Base-by-base conservation (phyloP, 75 land plant species). In the Selaginella moellendorffii region DNA sequence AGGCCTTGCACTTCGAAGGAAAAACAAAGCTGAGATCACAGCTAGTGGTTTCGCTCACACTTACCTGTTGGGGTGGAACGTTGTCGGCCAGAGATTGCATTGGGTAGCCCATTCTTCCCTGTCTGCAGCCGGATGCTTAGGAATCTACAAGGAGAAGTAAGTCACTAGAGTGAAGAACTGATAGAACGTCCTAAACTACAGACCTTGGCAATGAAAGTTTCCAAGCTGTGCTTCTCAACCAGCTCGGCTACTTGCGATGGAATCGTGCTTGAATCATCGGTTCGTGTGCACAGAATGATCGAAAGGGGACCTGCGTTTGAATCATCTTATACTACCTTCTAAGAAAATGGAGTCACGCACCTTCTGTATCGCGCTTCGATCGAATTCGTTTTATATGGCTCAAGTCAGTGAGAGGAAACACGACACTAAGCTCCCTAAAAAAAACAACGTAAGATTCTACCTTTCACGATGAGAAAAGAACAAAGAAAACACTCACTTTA, bases 51-150 rank as follows among this genome's bases (percentile, higher is more conserved):
- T 36, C 46, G 14, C 5, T 36, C 5, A 36, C 5, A 36, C 46
- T 36, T 5, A 36, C 46, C 46, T 5, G 54, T 78, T 74, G 46
- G 98, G 98, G 74, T 93, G 98, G 65, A 71, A 93, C n/a, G 93
- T 80, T 62, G 98, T 93, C 22, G 98, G 98, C 98, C 98, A 93
- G 30, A 81, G 69, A 20, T 79, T 76, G 69, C 87, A 88, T 72
- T 93, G 98, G 61, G 79, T 83, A 70, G 85, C 85, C 98, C 98
- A 93, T 53, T 88, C 89, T 73, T 88, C 86, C 71, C 83, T 83
- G 56, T 81, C 69, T 46, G 65, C 52, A 54, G 98, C 85, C 59
- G 85, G 82, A 78, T 77, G 54, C 51, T 74, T 66, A 58, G 84
- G 75, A 66, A 77, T 83, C 96, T 86, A 58, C 23, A 29, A 72